phyloP scores from a whole-genome alignment of 2,329 filamentous ascomycete genomes.

The Aspergillus amoenus region DNA sequence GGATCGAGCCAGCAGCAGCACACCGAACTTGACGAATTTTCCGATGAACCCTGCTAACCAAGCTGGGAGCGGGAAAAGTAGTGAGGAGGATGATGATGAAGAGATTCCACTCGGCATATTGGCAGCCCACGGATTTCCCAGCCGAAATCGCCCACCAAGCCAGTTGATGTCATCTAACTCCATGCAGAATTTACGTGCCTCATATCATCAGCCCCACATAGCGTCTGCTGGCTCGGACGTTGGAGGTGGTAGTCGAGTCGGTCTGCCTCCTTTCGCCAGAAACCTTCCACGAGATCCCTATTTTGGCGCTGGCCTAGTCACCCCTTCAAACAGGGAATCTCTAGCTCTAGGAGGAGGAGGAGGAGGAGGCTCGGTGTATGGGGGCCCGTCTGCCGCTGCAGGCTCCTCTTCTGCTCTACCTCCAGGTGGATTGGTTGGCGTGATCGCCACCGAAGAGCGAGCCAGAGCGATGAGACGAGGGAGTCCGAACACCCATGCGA shows the following conservation, averaged over 20 bases:
- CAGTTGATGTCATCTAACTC: conserved; percentile 65
- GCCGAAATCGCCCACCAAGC: conserved; percentile 71
- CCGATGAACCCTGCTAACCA: conserved; percentile 38
- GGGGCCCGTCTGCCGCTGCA: conserved; percentile 32
- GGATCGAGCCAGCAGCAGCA: conserved; percentile 59
- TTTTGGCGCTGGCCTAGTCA: conserved; percentile 73
- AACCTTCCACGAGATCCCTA: conserved; percentile 84
- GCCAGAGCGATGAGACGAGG: conserved; percentile 74
- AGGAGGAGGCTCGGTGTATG: conserved; percentile 52
- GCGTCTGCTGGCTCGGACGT: conserved; percentile 58
- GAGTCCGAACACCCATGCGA: conserved; percentile 67
- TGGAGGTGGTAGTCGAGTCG: conserved; percentile 45
- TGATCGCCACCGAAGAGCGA: conserved; percentile 83
- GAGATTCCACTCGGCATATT: conserved; percentile 84
- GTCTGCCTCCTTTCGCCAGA: conserved; percentile 77
- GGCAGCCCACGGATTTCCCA: conserved; percentile 84
- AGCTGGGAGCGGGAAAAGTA: conserved; percentile 39
- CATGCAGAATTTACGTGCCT: conserved; percentile 68
- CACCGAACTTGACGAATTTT: conserved; percentile 56
- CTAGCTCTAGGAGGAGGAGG: conserved; percentile 65
- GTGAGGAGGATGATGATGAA: conserved; percentile 73
- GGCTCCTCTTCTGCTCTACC: conserved; percentile 48
- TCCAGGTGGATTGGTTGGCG: conserved; percentile 78
- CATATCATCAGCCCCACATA: conserved; percentile 47
- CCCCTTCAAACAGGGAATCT: conserved; percentile 70